phyloP scores from a whole-genome alignment of 2,329 filamentous ascomycete species.

The Hymenoscyphus linearis region DNA sequence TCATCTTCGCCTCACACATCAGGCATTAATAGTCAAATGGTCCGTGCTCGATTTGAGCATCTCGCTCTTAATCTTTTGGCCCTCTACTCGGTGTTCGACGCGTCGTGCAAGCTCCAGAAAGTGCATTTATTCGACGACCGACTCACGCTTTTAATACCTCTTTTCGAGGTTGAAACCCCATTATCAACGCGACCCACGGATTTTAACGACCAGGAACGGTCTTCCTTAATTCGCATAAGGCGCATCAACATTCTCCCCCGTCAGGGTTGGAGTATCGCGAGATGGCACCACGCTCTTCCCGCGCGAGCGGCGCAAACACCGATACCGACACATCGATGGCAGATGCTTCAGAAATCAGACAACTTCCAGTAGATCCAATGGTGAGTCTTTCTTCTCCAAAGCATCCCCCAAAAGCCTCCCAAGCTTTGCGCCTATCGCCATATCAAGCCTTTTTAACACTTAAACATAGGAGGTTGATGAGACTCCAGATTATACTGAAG shows the following conservation, averaged over 20 bases:
- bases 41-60: no score
- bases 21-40: no score
- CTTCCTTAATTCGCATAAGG: slow-evolving; percentile 14
- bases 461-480: slow-evolving; percentile 51
- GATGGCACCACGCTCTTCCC: slow-evolving; percentile 52
- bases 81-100: background rate
- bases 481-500: slow-evolving; percentile 61
- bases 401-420: background rate
- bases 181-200: slow-evolving; percentile 16
- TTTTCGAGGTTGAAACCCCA: slow-evolving; percentile 6
- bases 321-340: slow-evolving; percentile 53
- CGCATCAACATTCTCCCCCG: slow-evolving; percentile 17
- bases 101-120: slow-evolving; percentile 3
- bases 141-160: slow-evolving; percentile 15
- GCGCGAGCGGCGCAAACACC: slow-evolving; percentile 41
- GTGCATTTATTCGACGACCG: background rate
- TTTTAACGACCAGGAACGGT: background rate
- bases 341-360: slow-evolving; percentile 44
- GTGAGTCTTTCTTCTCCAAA: slow-evolving; percentile 18
- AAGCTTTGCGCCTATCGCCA: background rate
- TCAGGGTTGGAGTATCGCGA: slow-evolving; percentile 29
- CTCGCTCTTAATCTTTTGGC: no score
- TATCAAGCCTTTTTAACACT: slow-evolving; percentile 4
- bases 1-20: no score
- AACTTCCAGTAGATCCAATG: slow-evolving; percentile 32